Evolutionary conservation across 371 early-diverging fungal species (phyloP).

Genomic region (Smittium mucronatum): DNA sequence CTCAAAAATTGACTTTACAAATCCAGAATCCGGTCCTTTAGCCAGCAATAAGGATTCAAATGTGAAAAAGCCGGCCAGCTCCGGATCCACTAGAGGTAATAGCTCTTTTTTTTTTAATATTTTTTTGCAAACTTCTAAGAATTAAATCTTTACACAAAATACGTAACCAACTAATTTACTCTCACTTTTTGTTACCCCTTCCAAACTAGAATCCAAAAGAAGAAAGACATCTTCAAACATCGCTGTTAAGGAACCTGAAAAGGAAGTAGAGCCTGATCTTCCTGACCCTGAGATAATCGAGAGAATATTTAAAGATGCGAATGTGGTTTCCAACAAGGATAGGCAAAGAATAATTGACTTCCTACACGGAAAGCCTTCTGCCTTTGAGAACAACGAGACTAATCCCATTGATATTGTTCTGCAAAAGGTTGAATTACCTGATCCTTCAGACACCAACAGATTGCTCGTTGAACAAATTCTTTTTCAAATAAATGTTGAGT

Average conservation of each 20-base stretch:
- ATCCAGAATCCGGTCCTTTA: too few relatives aligned
- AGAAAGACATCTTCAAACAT: too few relatives aligned
- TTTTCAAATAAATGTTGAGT: constrained; percentile 10
- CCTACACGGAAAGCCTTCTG: not conserved
- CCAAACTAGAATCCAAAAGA: too few relatives aligned
- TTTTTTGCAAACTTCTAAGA: too few relatives aligned
- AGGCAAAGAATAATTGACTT: not conserved
- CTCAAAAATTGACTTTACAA: too few relatives aligned
- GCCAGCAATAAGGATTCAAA: too few relatives aligned
- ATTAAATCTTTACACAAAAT: too few relatives aligned
- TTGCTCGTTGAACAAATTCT: constrained; percentile 6
- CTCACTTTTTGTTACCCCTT: too few relatives aligned
- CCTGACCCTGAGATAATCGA: constrained; percentile 5
- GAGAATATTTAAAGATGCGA: constrained; percentile 4
- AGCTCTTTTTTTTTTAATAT: too few relatives aligned
- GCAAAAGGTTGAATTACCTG: not conserved
- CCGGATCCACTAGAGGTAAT: too few relatives aligned
- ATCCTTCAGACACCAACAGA: not conserved
- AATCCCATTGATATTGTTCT: constrained; percentile 2
- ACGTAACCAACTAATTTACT: too few relatives aligned
- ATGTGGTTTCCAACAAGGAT: constrained; percentile 1
- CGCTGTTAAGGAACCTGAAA: not conserved
- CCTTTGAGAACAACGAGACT: not conserved
- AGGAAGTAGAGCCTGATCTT: not conserved
- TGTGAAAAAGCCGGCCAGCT: too few relatives aligned